Conservation (phyloP, 768 basidiomycete species). For the Tephrocybe sp. region DNA sequence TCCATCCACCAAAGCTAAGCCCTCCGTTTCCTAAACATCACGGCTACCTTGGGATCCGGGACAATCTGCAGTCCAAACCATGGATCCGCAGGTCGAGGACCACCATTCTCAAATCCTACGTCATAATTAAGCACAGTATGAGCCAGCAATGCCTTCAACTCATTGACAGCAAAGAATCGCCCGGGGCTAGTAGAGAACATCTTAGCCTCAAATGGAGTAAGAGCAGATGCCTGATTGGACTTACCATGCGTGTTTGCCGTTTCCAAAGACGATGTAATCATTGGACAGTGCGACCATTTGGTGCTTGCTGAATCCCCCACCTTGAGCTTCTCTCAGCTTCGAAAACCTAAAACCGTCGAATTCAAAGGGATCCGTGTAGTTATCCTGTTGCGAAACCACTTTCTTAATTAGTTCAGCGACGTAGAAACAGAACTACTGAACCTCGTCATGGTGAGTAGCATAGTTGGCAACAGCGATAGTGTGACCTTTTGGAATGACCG, state of each 20-base stretch:
- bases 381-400: slow-evolving; percentile 10
- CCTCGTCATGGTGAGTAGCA: slow-evolving; percentile 10
- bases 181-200: slow-evolving; percentile 28
- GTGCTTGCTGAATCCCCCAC: slow-evolving; percentile 15
- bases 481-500: slow-evolving; percentile 22
- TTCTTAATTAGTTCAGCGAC: no score
- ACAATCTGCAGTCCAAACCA: not conserved
- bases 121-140: slow-evolving; percentile 36
- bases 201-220: not conserved
- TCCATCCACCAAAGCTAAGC: not conserved
- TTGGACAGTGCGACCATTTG: slow-evolving; percentile 10
- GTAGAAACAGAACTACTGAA: not conserved
- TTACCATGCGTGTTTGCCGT: slow-evolving; percentile 12
- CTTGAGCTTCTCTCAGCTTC: slow-evolving; percentile 22
- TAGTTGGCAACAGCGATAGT: slow-evolving; percentile 12
- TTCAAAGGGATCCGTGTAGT: slow-evolving; percentile 13
- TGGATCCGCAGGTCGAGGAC: slow-evolving; percentile 1
- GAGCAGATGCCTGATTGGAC: not conserved
- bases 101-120: slow-evolving; percentile 20
- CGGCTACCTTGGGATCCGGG: slow-evolving; percentile 8
- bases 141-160: slow-evolving; percentile 35
- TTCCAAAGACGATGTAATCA: slow-evolving; percentile 10
- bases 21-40: slow-evolving; percentile 14
- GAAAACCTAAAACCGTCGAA: slow-evolving; percentile 41
- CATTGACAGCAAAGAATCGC: slow-evolving; percentile 37